phyloP scores from a whole-genome alignment of 768 basidiomycete species.

The Cubamyces sp. region DNA sequence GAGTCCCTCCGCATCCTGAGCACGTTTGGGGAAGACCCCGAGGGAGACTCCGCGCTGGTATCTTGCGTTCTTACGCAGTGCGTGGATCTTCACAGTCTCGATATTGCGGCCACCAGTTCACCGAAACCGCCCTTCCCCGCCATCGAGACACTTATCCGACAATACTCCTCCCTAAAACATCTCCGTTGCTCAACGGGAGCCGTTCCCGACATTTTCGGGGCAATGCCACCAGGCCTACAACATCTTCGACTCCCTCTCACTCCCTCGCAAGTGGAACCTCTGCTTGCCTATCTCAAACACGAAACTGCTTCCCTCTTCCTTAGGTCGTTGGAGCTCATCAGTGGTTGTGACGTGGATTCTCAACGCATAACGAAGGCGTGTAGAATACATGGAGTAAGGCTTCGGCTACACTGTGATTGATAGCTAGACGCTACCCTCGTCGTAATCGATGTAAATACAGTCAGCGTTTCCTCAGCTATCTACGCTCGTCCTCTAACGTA shows the following conservation, averaged over 20 bases:
- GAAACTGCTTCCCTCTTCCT: too few relatives aligned
- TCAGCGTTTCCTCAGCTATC: too few relatives aligned
- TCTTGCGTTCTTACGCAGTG: constrained; percentile 3
- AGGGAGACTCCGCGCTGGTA: constrained; percentile 2
- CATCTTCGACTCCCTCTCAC: neutral
- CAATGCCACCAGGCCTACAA: neutral
- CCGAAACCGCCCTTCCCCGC: neutral
- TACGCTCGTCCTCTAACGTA: neutral
- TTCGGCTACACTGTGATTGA: too few relatives aligned
- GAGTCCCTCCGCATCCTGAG: constrained; percentile 4
- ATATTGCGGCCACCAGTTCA: neutral
- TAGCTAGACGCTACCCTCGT: too few relatives aligned
- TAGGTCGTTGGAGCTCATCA: neutral
- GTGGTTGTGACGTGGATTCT: neutral
- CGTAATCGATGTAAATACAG: too few relatives aligned
- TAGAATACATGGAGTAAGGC: too few relatives aligned
- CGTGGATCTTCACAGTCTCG: constrained; percentile 5
- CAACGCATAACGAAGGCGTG: neutral
- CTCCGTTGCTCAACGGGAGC: constrained; percentile 2
- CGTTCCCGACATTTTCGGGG: neutral
- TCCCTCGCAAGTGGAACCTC: neutral
- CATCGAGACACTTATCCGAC: constrained; percentile 3
- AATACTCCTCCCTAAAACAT: constrained; percentile 2
- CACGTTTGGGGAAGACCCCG: constrained; percentile 7
- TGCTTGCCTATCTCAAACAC: constrained; percentile 1